phyloP scores from a whole-genome alignment of 176 grass and related monocot species.

The Pontederia paniculata region DNA sequence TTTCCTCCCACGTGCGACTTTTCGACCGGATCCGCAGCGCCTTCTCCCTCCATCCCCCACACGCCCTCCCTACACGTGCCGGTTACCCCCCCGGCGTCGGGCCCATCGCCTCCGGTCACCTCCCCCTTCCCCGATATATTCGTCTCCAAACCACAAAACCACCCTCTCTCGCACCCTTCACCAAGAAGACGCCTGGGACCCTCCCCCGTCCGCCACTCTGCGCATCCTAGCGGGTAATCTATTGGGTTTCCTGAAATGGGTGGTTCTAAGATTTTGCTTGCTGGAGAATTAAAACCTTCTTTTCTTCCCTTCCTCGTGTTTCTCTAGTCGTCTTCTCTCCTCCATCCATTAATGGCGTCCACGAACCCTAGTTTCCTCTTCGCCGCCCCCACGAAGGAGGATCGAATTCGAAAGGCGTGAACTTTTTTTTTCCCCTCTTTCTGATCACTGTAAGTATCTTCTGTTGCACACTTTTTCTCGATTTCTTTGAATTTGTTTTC shows the following conservation, averaged over 20 bases:
- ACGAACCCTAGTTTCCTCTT: conserved; percentile 10
- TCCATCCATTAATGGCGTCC: conserved; percentile 12
- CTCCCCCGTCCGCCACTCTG: too few relatives aligned
- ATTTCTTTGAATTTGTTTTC: not conserved
- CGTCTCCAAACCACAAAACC: too few relatives aligned
- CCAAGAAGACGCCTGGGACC: too few relatives aligned
- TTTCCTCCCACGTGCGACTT: too few relatives aligned
- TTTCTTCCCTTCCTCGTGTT: not conserved
- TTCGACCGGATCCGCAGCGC: too few relatives aligned
- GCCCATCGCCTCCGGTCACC: too few relatives aligned
- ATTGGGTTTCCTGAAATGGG: not conserved
- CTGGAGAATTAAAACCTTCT: conserved; percentile 6
- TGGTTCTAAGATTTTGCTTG: not conserved
- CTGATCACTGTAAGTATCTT: not conserved
- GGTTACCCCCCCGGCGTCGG: too few relatives aligned
- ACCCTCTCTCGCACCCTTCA: too few relatives aligned
- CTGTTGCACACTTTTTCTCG: not conserved
- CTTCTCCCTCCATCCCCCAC: too few relatives aligned
- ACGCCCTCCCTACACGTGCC: too few relatives aligned
- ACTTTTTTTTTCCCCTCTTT: not conserved
- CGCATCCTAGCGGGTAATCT: too few relatives aligned
- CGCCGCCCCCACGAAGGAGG: not conserved
- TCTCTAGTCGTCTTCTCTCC: not conserved
- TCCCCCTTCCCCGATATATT: too few relatives aligned
- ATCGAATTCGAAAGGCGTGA: conserved; percentile 3